Evolutionary conservation across 306 rosid species (phyloP), one percentile per base, ranked within the genome.

Genomic region (Castanea mollissima): DNA sequence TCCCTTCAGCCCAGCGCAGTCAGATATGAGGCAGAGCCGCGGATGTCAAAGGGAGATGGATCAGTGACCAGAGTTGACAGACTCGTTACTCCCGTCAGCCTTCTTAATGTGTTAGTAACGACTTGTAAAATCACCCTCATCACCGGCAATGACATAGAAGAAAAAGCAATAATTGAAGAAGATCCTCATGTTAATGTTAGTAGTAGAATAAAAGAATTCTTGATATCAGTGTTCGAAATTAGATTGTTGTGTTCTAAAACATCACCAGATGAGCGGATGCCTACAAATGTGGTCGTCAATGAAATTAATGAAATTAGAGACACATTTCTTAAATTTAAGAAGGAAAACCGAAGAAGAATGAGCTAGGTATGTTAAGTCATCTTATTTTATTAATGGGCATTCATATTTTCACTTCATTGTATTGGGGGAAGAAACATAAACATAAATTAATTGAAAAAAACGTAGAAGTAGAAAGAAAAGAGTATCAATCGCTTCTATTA

Each of bases 171-270:
- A 41, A 73, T 49, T 15, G n/a, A 23, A 32, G 73, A 46, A 55
- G 20, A 83, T 54, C 35, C 11, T 55, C 68, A 21, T 77, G 52
- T 1, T 7, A 6, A n/a, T 1, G 74, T 16, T 41, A 80, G 35
- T 55, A 44, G 62, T 32, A 69, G 19, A 41, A 51, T 81, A 67
- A 84, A 87, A 19, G 83, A 86, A 32, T 79, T 84, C 74, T 23
- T 84, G 78, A 76, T 78, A 19, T 81, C 85, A 5, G 8, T 89
- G 74, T 59, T 83, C 77, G 75, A 75, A 60, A 73, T 86, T 59
- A 93, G 93, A 49, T 52, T 88, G 15, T 79, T 79, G 25, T 91
- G 90, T 83, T 84, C 92, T 46, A 46, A 76, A 73, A 75, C 51
- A 74, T 29, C 13, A 29, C 87, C 87, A 38, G 20, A 21, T 44